Evolutionary conservation across 2,329 filamentous ascomycete genomes (phyloP), one percentile per base, ranked within the genome.

Genomic region (Sphaerulina populicola): DNA sequence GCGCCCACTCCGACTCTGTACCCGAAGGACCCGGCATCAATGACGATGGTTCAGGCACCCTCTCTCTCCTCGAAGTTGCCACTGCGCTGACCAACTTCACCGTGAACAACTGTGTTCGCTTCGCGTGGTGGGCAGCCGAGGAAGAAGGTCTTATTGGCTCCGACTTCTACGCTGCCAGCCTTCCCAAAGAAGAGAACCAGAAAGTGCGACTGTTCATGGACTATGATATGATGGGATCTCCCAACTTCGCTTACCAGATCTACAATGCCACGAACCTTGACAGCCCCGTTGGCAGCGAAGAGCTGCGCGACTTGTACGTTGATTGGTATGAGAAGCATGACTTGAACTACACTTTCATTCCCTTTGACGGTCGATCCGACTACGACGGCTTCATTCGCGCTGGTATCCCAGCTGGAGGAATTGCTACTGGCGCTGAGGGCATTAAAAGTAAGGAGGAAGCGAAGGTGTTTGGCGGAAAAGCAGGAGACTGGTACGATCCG

Each of bases 1-100:
- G 68, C 11, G 69, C 65, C 6, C 69, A 71, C 57, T 66, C 65
- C 1, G 69, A 72, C 56, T 66, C 63, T 12, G 67, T 71, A 4
- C 60, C 60, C 82, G 83, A 68, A 41, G 54, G 81, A 0, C 80
- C 81, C 1, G 85, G 85, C 18, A 88, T 89, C 73, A 89, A 89
- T 66, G 85, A 89, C 59, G 83, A 89, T 61, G 85, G 85, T 39
- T 83, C 81, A 2, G 85, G 85, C 47, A 80, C 77, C 30, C 74
- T 81, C 54, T 75, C 74, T 15, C 70, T 82, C 40, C 71, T 85
- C 8, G 78, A 80, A 50, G 71, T 82, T 23, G 81, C 81, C 6
- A 75, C 74, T 18, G 74, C 76, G 73, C 53, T 90, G 73, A 59
- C 80, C 74, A 75, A 87, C 44, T 91, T 85, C 72, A 79, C 82